Evolutionary conservation across 139 green algal species (phyloP).

Genomic region (Pedinophyceae sp.): DNA sequence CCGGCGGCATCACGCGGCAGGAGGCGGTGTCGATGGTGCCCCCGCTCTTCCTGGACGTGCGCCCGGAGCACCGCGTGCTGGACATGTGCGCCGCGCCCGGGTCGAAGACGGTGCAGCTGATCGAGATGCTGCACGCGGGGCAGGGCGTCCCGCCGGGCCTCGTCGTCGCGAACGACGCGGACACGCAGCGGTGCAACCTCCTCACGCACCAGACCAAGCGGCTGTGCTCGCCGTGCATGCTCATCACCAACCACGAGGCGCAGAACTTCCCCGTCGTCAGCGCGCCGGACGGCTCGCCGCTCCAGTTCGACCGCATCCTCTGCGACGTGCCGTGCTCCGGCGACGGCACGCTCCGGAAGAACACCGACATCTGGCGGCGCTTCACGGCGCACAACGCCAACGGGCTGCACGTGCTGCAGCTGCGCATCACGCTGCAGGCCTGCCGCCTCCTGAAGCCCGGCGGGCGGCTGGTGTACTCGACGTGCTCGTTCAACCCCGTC

Average conservation of each 20-base stretch:
- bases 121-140: conserved; percentile 75
- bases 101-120: conserved; percentile 91
- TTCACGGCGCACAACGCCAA: conserved; percentile 47
- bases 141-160: conserved; percentile 30
- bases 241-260: conserved; percentile 90
- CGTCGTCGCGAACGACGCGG: conserved; percentile 92
- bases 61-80: conserved; percentile 84
- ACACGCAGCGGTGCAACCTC: conserved; percentile 90
- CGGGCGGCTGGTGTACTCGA: conserved; percentile 92
- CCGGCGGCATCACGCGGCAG: conserved; percentile 86
- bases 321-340: conserved; percentile 93
- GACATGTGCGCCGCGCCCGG: conserved; percentile 96
- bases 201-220: conserved; percentile 93
- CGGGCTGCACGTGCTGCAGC: conserved; percentile 79
- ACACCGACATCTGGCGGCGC: conserved; percentile 86
- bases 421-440: conserved; percentile 69
- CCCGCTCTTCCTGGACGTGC: conserved; percentile 86
- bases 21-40: conserved; percentile 98
- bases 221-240: conserved; percentile 62
- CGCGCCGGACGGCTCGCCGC: neutral
- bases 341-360: conserved; percentile 94
- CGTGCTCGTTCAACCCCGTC: conserved; percentile 94
- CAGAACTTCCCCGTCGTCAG: conserved; percentile 56
- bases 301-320: conserved; percentile 83
- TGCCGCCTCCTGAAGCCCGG: conserved; percentile 72